Conservation (phyloP, 2,329 filamentous ascomycete species). For the Verticillium isaacii region DNA sequence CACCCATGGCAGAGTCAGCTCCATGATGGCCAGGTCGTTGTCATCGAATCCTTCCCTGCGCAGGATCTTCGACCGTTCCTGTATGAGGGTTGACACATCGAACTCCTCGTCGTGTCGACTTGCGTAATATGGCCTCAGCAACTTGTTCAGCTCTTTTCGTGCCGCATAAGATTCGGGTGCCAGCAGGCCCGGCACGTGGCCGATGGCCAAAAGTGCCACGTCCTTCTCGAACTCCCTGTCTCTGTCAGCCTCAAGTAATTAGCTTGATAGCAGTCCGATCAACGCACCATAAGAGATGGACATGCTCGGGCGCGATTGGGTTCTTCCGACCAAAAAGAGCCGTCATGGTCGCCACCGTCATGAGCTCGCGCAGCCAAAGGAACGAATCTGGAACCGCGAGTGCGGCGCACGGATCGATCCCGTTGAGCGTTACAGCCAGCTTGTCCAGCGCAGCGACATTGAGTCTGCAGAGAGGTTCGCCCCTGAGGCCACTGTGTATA, state of each 20-base stretch:
- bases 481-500: conserved; percentile 27
- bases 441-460: conserved; percentile 27
- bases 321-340: conserved; percentile 39
- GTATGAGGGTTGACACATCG: conserved; percentile 22
- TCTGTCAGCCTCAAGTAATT: background rate
- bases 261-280: background rate
- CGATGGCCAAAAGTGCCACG: conserved; percentile 20
- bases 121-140: conserved; percentile 25
- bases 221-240: conserved; percentile 19
- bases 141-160: conserved; percentile 13
- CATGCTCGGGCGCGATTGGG: conserved; percentile 26
- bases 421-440: conserved; percentile 23
- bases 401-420: conserved; percentile 6
- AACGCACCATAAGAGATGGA: background rate
- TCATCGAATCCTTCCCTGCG: conserved; percentile 22
- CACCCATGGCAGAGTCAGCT: conserved; percentile 24
- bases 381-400: conserved; percentile 27
- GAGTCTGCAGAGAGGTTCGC: conserved; percentile 26
- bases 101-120: conserved; percentile 16
- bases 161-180: conserved; percentile 19
- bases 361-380: conserved; percentile 29
- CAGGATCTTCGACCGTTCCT: conserved; percentile 18
- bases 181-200: conserved; percentile 14
- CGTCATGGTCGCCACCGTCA: conserved; percentile 30
- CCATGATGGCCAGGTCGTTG: conserved; percentile 20